Conservation (phyloP, 2,329 filamentous ascomycete genomes). For the Curvularia hawaiiensis region DNA sequence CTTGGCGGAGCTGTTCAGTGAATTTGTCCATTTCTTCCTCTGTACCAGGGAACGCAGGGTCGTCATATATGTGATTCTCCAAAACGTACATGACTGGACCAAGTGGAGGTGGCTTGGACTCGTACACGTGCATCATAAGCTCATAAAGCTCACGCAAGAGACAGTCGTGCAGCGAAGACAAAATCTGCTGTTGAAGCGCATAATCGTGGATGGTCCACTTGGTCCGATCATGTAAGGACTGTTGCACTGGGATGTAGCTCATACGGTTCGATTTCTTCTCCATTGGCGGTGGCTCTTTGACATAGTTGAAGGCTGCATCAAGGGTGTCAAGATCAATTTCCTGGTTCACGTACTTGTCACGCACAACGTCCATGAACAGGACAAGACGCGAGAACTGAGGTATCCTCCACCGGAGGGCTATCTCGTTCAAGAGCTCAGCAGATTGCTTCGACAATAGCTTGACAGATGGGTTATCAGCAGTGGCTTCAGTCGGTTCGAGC, state of each 20-base stretch:
- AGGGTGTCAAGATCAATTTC: conserved; percentile 82
- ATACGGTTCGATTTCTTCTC: conserved; percentile 65
- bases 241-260: conserved; percentile 46
- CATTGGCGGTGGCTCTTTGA: conserved; percentile 73
- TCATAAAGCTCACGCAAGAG: conserved; percentile 87
- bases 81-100: conserved; percentile 81
- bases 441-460: conserved; percentile 75
- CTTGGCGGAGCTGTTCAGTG: conserved; percentile 71
- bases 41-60: conserved; percentile 74
- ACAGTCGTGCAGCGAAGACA: conserved; percentile 78
- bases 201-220: conserved; percentile 58
- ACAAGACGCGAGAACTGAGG: conserved; percentile 81
- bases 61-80: conserved; percentile 79
- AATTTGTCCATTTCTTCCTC: conserved; percentile 75
- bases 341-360: conserved; percentile 83
- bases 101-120: conserved; percentile 81
- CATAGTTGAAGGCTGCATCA: conserved; percentile 80
- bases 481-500: conserved; percentile 55
- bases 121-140: conserved; percentile 85
- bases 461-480: conserved; percentile 54
- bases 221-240: conserved; percentile 53
- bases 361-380: conserved; percentile 81
- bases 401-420: conserved; percentile 87
- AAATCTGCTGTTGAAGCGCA: conserved; percentile 71
- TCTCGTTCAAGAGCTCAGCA: conserved; percentile 80